Evolutionary conservation across 441 rosid species (phyloP), one percentile per base, ranked within the genome.

Genomic region (Populus tomentosa): DNA sequence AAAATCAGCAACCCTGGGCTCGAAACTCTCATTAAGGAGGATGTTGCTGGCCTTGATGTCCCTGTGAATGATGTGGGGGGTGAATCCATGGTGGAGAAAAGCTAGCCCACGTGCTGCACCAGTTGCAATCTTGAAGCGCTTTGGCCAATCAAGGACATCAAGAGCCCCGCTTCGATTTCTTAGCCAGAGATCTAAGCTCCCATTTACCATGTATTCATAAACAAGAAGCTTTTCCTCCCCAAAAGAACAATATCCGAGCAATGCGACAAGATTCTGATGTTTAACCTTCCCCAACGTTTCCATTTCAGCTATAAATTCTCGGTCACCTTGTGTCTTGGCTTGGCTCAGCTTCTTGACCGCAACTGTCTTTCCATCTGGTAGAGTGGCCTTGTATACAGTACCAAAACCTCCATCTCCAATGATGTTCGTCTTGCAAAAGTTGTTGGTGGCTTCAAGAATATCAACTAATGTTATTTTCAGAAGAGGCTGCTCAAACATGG

Each of bases 381-480:
- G 82, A 56, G 80, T 80, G 33, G 98, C 98, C 84, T 87, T 89
- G 86, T 91, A 95, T 35, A 95, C 98, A 0, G 98, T 95, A 67
- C 98, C 98, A 4, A 91, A 95, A 38, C 98, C 98, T 28, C 98
- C 97, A 56, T 91, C 98, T 65, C 98, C 98, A 2, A 95, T 93
- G 71, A 95, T 88, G 80, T 95, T 94, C 3, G 90, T 86, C 89
- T 88, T 90, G 86, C 90, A 86, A 85, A 92, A 95, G 76, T 88
- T 86, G 82, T 86, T 84, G 18, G 99, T 95, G 61, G 92, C 98
- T 76, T 90, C 92, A 33, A 92, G 90, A 50, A 95, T 89, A 68
- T 92, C 94, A 10, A 74, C 91, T 35, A 92, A 80, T 36, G 97
- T 89, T 75, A 94, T 75, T 72, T 87, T 94, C 78, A 90, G 88